Conservation (phyloP, 371 early-diverging fungal genomes). For the Furculomyces boomerangus region DNA sequence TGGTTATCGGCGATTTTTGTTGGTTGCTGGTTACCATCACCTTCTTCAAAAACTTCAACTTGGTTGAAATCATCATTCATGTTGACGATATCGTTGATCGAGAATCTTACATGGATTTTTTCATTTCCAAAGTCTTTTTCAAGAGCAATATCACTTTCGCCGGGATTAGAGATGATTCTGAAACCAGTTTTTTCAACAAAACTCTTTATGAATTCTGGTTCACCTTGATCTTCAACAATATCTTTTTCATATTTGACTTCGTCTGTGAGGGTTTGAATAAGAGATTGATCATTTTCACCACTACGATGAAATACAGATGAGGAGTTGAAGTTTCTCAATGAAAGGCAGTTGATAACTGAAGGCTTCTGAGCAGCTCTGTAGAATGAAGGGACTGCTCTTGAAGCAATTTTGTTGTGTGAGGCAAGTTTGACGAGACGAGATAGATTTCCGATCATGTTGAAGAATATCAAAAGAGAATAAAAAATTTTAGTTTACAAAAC, state of each 20-base stretch:
- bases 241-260: slow-evolving; percentile 72
- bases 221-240: slow-evolving; percentile 26
- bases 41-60: slow-evolving; percentile 14
- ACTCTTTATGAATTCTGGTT: slow-evolving; percentile 52
- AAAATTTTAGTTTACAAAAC: too few species aligned
- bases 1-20: slow-evolving; percentile 12
- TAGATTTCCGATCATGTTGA: too few species aligned
- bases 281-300: background rate
- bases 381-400: background rate
- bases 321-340: background rate
- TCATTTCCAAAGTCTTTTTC: slow-evolving; percentile 79
- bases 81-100: slow-evolving; percentile 65
- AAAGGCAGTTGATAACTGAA: too few species aligned
- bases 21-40: slow-evolving; percentile 7
- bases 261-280: slow-evolving; percentile 36
- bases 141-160: slow-evolving; percentile 61
- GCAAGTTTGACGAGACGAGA: background rate
- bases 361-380: background rate
- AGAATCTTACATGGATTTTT: slow-evolving; percentile 67
- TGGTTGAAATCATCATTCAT: slow-evolving; percentile 27
- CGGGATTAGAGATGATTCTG: slow-evolving; percentile 65
- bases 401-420: background rate
- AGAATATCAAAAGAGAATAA: too few species aligned
- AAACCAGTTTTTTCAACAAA: slow-evolving; percentile 59
- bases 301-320: background rate